phyloP scores from a whole-genome alignment of 768 basidiomycete genomes.

The Leccinum longicurvipes region DNA sequence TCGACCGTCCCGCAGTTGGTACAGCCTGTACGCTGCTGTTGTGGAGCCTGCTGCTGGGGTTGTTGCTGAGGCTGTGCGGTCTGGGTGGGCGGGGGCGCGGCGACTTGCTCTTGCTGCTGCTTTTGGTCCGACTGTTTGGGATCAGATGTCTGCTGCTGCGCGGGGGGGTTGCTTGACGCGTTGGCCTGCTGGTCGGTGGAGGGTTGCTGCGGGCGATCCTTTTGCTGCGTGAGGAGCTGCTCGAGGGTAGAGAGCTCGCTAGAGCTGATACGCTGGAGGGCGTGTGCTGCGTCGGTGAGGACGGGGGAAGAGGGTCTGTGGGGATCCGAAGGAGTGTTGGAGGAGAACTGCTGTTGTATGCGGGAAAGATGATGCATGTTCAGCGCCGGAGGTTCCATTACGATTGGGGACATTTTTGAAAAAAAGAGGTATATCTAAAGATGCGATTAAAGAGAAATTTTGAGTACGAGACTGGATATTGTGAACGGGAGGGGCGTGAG shows the following conservation, averaged over 20 bases:
- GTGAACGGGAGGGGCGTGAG: slow-evolving; percentile 12
- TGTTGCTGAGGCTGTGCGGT: slow-evolving; percentile 20
- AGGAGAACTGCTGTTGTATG: slow-evolving; percentile 45
- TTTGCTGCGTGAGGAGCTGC: slow-evolving; percentile 29
- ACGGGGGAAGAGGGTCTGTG: slow-evolving; percentile 20
- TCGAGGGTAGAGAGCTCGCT: slow-evolving; percentile 31
- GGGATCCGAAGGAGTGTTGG: slow-evolving; percentile 32
- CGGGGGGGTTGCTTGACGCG: slow-evolving; percentile 7
- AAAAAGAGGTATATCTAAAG: slow-evolving; percentile 25
- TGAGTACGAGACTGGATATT: slow-evolving; percentile 20
- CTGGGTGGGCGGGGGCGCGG: slow-evolving; percentile 25
- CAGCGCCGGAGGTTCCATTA: slow-evolving; percentile 52
- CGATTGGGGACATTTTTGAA: slow-evolving; percentile 52
- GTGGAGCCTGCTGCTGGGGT: slow-evolving; percentile 30
- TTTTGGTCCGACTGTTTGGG: slow-evolving; percentile 14
- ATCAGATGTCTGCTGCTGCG: slow-evolving; percentile 12
- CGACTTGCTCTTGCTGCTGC: slow-evolving; percentile 26
- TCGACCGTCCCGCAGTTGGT: slow-evolving; percentile 73
- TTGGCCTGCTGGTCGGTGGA: slow-evolving; percentile 14
- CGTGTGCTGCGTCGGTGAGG: slow-evolving; percentile 21
- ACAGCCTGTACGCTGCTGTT: slow-evolving; percentile 47
- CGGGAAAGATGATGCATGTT: slow-evolving; percentile 52
- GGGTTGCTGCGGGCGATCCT: slow-evolving; percentile 27
- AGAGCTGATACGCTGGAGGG: slow-evolving; percentile 28
- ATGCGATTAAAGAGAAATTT: slow-evolving; percentile 30